Base-by-base conservation (phyloP, 169 alveolate species). In the Eimeria necatrix region DNA sequence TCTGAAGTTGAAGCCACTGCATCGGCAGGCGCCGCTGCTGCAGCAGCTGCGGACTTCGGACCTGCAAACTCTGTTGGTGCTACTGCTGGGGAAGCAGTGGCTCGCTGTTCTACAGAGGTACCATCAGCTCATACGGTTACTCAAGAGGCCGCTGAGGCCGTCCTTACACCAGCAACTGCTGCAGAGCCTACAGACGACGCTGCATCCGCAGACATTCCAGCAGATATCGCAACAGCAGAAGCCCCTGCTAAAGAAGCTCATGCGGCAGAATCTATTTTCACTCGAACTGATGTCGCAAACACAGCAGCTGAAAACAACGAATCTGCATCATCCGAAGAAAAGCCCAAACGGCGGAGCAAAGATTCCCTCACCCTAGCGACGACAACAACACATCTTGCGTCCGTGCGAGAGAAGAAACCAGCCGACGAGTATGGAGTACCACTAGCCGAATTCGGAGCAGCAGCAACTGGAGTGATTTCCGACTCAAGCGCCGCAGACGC, bases 81-180 rank as follows among this genome's bases (percentile, higher is more conserved):
- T 32, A 32, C 41, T 32, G 71, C 70, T 80, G 70, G 70, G 46
- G 89, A 41, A 6, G 64, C 70, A 8, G 1, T n/a, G 4, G 70
- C 89, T 80, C 70, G 48, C n/a, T 20, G 49, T 8, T n/a, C 89
- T 20, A n/a, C 32, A 7, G 20, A 5, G 22, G n/a, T 16, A 16
- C 49, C 89, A 12, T 56, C 64, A 20, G 22, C 12, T 4, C 10
- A 48, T 48, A 64, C 89, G 5, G 89, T 14, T 10, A n/a, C 89
- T 14, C 53, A 20, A 49, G 89, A 64, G 5, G 70, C 89, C 14
- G 89, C 89, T 80, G 89, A 16, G n/a, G 32, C 32, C 20, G 64
- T 52, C 14, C 49, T 68, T 26, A 68, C 70, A 1, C 48, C 71
- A 80, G 89, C 89, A 51, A 48, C 89, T 49, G 89, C 89, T 2